phyloP scores from a whole-genome alignment of 768 basidiomycete species.

The Hemileccinum rubropunctum region DNA sequence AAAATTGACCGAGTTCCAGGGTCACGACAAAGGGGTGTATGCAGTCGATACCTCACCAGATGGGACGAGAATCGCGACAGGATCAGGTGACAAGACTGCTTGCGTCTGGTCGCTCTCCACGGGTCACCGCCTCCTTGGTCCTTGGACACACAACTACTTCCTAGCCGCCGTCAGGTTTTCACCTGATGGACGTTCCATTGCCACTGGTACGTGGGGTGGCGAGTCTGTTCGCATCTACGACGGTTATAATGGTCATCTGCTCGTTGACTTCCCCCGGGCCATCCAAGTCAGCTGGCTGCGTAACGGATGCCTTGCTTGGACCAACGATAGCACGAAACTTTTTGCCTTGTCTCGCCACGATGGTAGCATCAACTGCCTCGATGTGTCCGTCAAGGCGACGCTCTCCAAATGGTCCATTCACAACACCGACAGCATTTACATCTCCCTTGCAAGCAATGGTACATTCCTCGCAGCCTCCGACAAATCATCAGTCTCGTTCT shows the following conservation, averaged over 20 bases:
- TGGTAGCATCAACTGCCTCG: neutral
- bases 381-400: neutral
- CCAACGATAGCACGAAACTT: neutral
- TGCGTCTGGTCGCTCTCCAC: neutral
- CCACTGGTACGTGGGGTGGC: neutral
- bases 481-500: constrained; percentile 1
- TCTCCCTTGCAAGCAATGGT: neutral
- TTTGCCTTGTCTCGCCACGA: neutral
- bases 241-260: neutral
- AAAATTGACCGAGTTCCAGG: neutral
- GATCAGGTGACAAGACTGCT: neutral
- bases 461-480: neutral
- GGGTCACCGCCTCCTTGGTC: constrained; percentile 3
- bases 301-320: constrained; percentile 2
- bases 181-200: neutral
- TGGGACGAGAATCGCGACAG: constrained; percentile 7
- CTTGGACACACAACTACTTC: neutral
- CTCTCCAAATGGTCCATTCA: neutral
- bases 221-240: neutral
- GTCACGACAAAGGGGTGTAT: neutral
- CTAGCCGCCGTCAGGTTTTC: no score
- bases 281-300: neutral
- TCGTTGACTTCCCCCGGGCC: neutral
- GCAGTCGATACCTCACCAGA: constrained; percentile 13
- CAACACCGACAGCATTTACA: neutral